Percentiles rank a stretch among this genome's conserved stretches.
phyloP scores from a whole-genome alignment of 1,284 basidiomycete genomes.

The Tilletiaria anomala region DNA sequence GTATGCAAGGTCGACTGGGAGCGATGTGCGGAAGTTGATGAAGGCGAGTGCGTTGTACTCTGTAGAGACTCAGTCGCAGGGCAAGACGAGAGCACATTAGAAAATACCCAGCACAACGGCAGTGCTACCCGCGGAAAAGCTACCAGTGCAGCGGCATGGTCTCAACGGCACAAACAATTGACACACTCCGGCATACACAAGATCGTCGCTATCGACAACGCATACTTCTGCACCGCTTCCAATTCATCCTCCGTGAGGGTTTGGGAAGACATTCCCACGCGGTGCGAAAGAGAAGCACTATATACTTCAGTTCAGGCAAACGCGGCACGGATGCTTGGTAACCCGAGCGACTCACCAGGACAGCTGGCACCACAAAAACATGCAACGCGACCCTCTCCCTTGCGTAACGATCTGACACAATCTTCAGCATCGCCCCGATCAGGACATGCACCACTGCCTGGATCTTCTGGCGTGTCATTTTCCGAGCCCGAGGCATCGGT shows the following conservation, averaged over 20 bases:
- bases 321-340: no score
- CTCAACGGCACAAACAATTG: slow-evolving; percentile 26
- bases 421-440: no score
- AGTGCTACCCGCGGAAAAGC: slow-evolving; percentile 9
- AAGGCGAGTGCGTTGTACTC: slow-evolving; percentile 76
- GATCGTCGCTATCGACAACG: slow-evolving; percentile 70
- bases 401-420: no score
- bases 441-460: no score
- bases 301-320: no score
- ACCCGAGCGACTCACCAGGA: no score
- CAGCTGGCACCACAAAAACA: no score
- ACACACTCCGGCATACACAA: slow-evolving; percentile 55
- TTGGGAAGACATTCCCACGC: slow-evolving; percentile 53
- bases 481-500: no score
- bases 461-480: no score
- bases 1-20: slow-evolving; percentile 83
- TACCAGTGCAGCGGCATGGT: slow-evolving; percentile 43
- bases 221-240: slow-evolving; percentile 78
- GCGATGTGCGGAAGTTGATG: slow-evolving; percentile 59
- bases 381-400: no score
- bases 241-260: slow-evolving; percentile 63
- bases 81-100: slow-evolving; percentile 1
- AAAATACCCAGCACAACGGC: slow-evolving; percentile 1
- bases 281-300: no score
- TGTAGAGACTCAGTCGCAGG: slow-evolving; percentile 45